Base-by-base conservation (phyloP, 148 eudicot genomes). In the Amaranthus palmeri region DNA sequence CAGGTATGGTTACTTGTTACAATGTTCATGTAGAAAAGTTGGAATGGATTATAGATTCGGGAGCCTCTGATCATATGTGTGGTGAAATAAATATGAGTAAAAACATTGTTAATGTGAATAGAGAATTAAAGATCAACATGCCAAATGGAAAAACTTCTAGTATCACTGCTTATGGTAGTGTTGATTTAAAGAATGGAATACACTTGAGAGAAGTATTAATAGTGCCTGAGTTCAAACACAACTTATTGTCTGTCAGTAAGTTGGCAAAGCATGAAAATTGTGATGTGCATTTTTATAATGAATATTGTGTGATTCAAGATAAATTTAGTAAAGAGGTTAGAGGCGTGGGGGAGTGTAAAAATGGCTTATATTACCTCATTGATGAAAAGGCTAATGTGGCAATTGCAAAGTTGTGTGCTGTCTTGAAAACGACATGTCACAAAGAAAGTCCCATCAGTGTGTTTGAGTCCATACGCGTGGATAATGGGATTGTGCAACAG, bases 241-340 rank as follows among this genome's bases (percentile, higher is more conserved):
- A 57, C 11, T 1, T 70, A 10, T 4, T 56, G 10, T 70, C 73
- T 2, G 63, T 56, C 0, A 42, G 17, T 0, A 55, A 56, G 18
- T 5, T 70, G 0, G 8, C 25, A 0, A 4, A 0, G 1, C 50
- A 56, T 0, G 3, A 6, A 0, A 4, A 2, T 0, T 15, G 36
- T 14, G 8, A 3, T 2, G 43, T 70, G 9, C 3, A 9, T 4
- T 70, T 70, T 3, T 10, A 43, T 0, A 13, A 49, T 0, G 5
- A 0, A 14, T 10, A 12, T 1, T 57, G 63, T 11, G 5, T 45
- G 0, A 45, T 70, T 2, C 12, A 69, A 10, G 44, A 70, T 1
- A 2, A 0, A 3, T 1, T 4, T 4, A 44, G 18, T 3, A 0
- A 9, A 8, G 17, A 4, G 2, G 8, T 57, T 0, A 70, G 2